Evolutionary conservation across 1,139 yeast species (phyloP).

Genomic region (Taiozyma sp.): DNA sequence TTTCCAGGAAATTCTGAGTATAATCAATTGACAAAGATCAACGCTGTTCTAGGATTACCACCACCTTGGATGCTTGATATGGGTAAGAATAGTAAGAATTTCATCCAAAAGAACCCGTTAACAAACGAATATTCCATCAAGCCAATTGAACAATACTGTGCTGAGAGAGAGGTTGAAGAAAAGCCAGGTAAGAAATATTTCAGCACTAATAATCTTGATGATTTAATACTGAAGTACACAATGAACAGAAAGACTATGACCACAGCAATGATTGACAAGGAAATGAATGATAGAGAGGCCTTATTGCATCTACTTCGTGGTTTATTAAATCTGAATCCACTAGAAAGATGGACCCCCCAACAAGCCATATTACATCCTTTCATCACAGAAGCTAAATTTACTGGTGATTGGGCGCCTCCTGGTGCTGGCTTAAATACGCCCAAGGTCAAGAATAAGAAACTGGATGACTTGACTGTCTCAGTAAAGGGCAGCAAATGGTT

Average conservation of each 20-base stretch:
- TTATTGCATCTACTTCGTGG: slow-evolving; percentile 78
- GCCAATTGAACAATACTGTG: slow-evolving; percentile 53
- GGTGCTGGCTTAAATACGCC: slow-evolving; percentile 23
- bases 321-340: slow-evolving; percentile 77
- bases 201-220: slow-evolving; percentile 65
- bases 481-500: slow-evolving; percentile 15
- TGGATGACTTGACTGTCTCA: slow-evolving; percentile 7
- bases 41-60: slow-evolving; percentile 80
- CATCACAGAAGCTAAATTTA: slow-evolving; percentile 48
- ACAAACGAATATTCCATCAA: slow-evolving; percentile 43
- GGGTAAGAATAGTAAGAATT: slow-evolving; percentile 79
- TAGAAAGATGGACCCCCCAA: slow-evolving; percentile 95
- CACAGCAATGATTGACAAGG: slow-evolving; percentile 57
- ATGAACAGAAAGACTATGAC: slow-evolving; percentile 74
- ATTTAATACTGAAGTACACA: slow-evolving; percentile 72
- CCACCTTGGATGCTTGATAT: slow-evolving; percentile 96
- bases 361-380: slow-evolving; percentile 94
- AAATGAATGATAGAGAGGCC: slow-evolving; percentile 66
- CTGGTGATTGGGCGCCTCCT: slow-evolving; percentile 45
- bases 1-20: slow-evolving; percentile 96
- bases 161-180: slow-evolving; percentile 55
- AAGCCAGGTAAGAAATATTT: slow-evolving; percentile 84
- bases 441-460: neutral
- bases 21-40: slow-evolving; percentile 80
- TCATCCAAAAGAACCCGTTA: slow-evolving; percentile 46